phyloP scores from a whole-genome alignment of 441 rosid genomes.

The Gossypium laxum region DNA sequence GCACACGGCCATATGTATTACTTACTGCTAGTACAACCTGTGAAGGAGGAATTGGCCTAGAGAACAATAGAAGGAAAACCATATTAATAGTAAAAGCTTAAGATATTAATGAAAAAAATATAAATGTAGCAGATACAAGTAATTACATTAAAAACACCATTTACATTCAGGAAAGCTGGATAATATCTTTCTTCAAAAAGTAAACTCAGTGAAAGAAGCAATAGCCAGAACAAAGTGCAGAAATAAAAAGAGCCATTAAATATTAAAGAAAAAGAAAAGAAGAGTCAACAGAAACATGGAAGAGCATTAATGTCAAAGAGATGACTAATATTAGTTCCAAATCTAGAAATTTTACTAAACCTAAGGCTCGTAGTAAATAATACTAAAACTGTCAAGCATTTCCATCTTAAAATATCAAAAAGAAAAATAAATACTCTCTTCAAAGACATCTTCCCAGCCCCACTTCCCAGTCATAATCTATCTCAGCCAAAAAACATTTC shows the following conservation, averaged over 20 bases:
- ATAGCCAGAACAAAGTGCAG: neutral
- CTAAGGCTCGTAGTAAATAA: conserved; percentile 1
- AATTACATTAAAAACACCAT: neutral
- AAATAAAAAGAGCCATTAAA: neutral
- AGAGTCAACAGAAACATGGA: neutral
- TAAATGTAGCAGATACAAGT: neutral
- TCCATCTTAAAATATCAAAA: conserved; percentile 4
- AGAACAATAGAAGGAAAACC: conserved; percentile 15
- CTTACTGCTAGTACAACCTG: conserved; percentile 91
- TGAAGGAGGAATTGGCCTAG: conserved; percentile 94
- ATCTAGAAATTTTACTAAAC: neutral
- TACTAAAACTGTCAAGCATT: neutral
- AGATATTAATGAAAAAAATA: neutral
- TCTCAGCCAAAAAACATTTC: neutral
- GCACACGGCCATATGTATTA: conserved; percentile 91
- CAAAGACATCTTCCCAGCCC: neutral
- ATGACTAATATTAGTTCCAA: neutral
- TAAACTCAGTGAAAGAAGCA: neutral
- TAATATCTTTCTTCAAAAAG: neutral
- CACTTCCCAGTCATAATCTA: neutral
- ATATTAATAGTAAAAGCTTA: neutral
- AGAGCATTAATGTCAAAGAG: neutral
- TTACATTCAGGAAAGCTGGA: neutral
- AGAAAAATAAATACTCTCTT: conserved; percentile 4
- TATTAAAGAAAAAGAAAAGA: neutral